Evolutionary conservation across 2,329 filamentous ascomycete genomes (phyloP).

Genomic region (Ascochyta pisi): DNA sequence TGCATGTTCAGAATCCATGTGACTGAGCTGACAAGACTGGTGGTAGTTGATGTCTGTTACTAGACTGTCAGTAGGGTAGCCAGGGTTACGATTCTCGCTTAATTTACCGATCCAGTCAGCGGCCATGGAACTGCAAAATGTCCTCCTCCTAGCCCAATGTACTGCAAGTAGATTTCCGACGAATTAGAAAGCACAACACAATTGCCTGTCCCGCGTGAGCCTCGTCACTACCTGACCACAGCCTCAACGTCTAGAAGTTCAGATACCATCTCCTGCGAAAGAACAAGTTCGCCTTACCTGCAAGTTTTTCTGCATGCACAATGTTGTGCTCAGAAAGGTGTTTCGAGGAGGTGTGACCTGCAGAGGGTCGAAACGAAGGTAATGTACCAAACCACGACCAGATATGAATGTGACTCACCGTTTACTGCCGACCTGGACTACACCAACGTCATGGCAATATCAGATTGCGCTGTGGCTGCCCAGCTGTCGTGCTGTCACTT

Average conservation of each 20-base stretch:
- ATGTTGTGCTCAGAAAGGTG: neutral
- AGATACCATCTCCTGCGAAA: neutral
- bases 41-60: neutral
- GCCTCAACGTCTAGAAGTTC: neutral
- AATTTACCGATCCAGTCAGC: neutral
- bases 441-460: conserved; percentile 3
- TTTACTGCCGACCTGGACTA: neutral
- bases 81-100: too few relatives aligned
- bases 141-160: neutral
- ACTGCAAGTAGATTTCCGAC: too few relatives aligned
- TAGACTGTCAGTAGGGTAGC: too few relatives aligned
- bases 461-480: conserved; percentile 9
- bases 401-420: neutral
- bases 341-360: neutral
- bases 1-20: neutral
- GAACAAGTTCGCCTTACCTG: conserved; percentile 1
- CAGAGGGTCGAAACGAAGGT: neutral
- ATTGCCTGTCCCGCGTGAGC: neutral
- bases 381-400: neutral
- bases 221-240: neutral
- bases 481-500: conserved; percentile 2
- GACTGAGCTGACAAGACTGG: neutral
- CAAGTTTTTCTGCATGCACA: neutral
- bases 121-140: neutral
- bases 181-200: neutral